A percentile compares a stretch with the other conserved stretches of the same genome.
Conservation (phyloP, 2,329 filamentous ascomycete species). For the Phyllosticta capitalensis region DNA sequence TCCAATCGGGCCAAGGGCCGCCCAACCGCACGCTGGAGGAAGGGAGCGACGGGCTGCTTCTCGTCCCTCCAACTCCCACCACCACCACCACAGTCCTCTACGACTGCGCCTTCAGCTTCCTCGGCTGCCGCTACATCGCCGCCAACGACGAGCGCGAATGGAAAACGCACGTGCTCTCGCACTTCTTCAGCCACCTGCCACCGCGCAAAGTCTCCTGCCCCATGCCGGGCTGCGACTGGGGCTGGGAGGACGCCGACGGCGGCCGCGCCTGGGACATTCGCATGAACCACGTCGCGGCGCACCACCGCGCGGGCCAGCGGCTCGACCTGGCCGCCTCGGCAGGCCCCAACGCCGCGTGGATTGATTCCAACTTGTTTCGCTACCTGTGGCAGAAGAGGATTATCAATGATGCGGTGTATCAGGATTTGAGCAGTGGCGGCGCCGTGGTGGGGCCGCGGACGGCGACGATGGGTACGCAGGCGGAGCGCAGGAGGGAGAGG, state of each 20-base stretch:
- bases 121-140: slow-evolving; percentile 20
- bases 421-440: slow-evolving; percentile 24
- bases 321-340: slow-evolving; percentile 17
- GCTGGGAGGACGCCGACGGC: slow-evolving; percentile 12
- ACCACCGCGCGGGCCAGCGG: slow-evolving; percentile 18
- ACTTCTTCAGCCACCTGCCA: slow-evolving; percentile 25
- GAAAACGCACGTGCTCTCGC: slow-evolving; percentile 22
- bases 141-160: slow-evolving; percentile 18
- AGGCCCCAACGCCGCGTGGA: background rate
- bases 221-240: slow-evolving; percentile 24
- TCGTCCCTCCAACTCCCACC: background rate
- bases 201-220: slow-evolving; percentile 23
- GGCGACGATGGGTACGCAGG: background rate
- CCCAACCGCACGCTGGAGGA: slow-evolving; percentile 20
- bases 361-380: slow-evolving; percentile 21
- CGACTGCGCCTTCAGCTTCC: slow-evolving; percentile 27
- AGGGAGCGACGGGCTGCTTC: slow-evolving; percentile 19
- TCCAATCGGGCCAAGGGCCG: slow-evolving; percentile 16
- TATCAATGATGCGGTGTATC: slow-evolving; percentile 23
- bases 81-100: slow-evolving; percentile 13
- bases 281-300: slow-evolving; percentile 23
- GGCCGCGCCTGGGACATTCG: slow-evolving; percentile 17
- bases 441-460: slow-evolving; percentile 8
- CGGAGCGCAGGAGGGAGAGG: background rate
- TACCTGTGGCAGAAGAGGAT: slow-evolving; percentile 23